These are phyloP conservation scores for Erysimum cheiranthoides DNA, from an alignment of 345 rosid species.

Conservation along the genomic window DNA sequence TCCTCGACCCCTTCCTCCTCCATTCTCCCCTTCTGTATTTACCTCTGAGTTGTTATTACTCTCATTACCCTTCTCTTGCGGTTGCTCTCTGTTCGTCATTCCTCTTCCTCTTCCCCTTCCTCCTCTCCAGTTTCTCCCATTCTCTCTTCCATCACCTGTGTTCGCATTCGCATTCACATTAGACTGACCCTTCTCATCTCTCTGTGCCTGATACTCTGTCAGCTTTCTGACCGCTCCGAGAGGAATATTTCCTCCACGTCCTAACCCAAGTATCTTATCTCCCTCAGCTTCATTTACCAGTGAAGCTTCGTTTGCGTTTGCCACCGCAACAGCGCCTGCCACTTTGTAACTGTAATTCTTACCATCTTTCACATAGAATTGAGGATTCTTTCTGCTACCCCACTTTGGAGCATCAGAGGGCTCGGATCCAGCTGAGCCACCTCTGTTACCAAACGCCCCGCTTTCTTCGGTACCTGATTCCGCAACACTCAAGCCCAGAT, in stretches of 20 bases:
- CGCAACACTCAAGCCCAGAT: constrained; percentile 73
- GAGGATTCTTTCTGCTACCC: constrained; percentile 86
- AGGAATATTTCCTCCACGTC: constrained; percentile 91
- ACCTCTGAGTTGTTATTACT: constrained; percentile 42
- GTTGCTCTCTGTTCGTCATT: constrained; percentile 43
- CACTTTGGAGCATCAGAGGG: constrained; percentile 59
- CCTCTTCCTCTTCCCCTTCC: constrained; percentile 59
- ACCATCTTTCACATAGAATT: constrained; percentile 87
- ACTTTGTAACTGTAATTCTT: constrained; percentile 97
- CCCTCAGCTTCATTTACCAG: constrained; percentile 63
- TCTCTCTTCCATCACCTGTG: constrained; percentile 49
- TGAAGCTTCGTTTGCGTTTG: constrained; percentile 76
- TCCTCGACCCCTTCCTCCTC: constrained; percentile 59
- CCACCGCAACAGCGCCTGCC: constrained; percentile 76
- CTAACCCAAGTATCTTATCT: constrained; percentile 79
- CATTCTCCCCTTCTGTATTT: constrained; percentile 48
- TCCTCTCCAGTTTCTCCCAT: constrained; percentile 50
- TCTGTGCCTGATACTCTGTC: constrained; percentile 52
- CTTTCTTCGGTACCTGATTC: constrained; percentile 76
- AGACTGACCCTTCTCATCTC: constrained; percentile 40
- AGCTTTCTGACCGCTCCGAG: constrained; percentile 74
- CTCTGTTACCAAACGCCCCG: constrained; percentile 59
- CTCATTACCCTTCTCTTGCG: constrained; percentile 30
- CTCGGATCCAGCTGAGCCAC: constrained; percentile 44
- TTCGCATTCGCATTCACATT: constrained; percentile 21